Conservation (phyloP, 345 rosid species). For the Sapria himalayana region DNA sequence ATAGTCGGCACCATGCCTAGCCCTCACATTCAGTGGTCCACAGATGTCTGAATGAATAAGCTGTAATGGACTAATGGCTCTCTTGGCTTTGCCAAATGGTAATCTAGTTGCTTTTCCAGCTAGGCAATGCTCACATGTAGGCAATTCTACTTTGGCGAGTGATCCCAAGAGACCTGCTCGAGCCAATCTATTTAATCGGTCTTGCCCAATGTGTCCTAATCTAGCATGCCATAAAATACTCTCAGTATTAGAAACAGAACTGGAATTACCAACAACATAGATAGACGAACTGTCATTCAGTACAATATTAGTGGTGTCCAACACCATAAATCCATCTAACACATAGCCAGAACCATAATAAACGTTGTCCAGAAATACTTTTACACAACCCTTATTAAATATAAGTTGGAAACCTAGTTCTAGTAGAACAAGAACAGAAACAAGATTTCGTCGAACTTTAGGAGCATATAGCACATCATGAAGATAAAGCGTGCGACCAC, state of each 20-base stretch:
- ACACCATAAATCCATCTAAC: background rate
- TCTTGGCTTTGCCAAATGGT: background rate
- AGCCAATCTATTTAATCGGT: background rate
- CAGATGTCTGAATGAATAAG: background rate
- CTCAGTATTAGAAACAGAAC: background rate
- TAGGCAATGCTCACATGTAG: background rate
- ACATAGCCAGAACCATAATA: background rate
- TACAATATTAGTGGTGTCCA: background rate
- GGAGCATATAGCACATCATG: constrained; percentile 7
- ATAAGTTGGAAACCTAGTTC: background rate
- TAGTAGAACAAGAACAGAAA: background rate
- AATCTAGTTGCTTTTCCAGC: background rate
- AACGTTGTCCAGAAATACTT: background rate
- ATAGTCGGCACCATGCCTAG: background rate
- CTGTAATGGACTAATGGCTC: background rate
- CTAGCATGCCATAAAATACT: background rate
- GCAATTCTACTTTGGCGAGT: background rate
- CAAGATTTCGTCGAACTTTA: background rate
- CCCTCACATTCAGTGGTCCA: background rate
- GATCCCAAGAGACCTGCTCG: background rate
- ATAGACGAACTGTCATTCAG: background rate
- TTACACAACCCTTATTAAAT: background rate
- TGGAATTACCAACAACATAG: background rate
- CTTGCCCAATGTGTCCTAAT: background rate
- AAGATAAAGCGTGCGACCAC: background rate